Conservation (phyloP, 768 basidiomycete genomes). For the Lyophyllum atratum region DNA sequence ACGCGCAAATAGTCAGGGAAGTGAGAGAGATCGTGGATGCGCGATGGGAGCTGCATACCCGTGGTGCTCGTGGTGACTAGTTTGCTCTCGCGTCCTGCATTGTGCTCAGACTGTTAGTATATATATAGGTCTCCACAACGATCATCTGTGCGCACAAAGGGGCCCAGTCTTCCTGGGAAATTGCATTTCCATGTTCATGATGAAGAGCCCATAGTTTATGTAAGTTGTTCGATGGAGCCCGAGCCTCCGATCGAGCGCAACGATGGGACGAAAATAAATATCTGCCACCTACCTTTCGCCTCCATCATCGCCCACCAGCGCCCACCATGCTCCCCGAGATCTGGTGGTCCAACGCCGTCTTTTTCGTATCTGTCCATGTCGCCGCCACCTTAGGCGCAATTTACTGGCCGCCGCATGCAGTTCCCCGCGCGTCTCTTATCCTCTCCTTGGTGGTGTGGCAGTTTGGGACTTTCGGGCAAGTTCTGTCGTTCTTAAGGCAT, state of each 20-base stretch:
- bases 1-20: conserved; percentile 47
- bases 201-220: background rate
- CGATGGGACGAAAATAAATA: background rate
- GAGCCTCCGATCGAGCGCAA: background rate
- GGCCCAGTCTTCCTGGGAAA: background rate
- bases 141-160: background rate
- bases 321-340: conserved; percentile 30
- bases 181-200: background rate
- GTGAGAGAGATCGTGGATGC: conserved; percentile 52
- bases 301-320: conserved; percentile 3
- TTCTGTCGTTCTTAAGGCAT: conserved; percentile 6
- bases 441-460: conserved; percentile 69
- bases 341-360: conserved; percentile 66
- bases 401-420: conserved; percentile 45
- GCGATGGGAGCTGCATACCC: conserved; percentile 26
- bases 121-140: background rate
- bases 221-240: background rate
- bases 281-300: background rate
- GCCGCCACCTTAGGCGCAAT: conserved; percentile 55
- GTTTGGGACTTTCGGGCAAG: conserved; percentile 68
- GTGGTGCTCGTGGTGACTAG: background rate
- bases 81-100: background rate
- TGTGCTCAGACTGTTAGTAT: background rate
- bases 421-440: conserved; percentile 47
- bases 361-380: conserved; percentile 60